These are phyloP conservation scores for Colletotrichum limetticola DNA, from an alignment of 2,329 filamentous ascomycete genomes.

Conservation along the genomic window DNA sequence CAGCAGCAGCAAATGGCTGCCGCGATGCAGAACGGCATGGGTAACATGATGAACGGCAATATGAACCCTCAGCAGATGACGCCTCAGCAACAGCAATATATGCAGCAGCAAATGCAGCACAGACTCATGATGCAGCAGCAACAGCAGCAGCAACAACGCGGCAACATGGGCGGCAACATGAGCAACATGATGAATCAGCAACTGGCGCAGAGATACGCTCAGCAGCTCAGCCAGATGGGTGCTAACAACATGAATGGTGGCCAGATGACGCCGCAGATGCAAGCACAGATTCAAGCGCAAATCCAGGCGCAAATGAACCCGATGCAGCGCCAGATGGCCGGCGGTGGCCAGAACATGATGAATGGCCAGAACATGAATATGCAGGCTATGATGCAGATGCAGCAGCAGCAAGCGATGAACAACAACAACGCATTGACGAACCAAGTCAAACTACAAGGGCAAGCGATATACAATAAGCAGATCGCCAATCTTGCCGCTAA, in stretches of 20 bases:
- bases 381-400: slow-evolving; percentile 50
- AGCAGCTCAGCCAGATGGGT: slow-evolving; percentile 55
- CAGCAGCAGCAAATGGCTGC: slow-evolving; percentile 52
- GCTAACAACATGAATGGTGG: slow-evolving; percentile 42
- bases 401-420: slow-evolving; percentile 51
- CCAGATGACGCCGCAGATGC: slow-evolving; percentile 51
- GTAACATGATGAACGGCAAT: slow-evolving; percentile 46
- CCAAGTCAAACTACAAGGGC: slow-evolving; percentile 49
- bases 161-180: slow-evolving; percentile 42
- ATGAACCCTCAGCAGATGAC: slow-evolving; percentile 47
- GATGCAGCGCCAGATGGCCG: slow-evolving; percentile 48
- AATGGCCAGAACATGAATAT: slow-evolving; percentile 51
- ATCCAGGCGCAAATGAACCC: slow-evolving; percentile 50
- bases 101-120: slow-evolving; percentile 40
- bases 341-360: slow-evolving; percentile 52
- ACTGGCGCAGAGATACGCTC: slow-evolving; percentile 55
- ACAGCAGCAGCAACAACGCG: slow-evolving; percentile 48
- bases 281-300: slow-evolving; percentile 44
- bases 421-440: slow-evolving; percentile 36
- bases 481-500: slow-evolving; percentile 47
- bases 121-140: slow-evolving; percentile 38
- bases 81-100: slow-evolving; percentile 28
- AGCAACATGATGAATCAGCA: slow-evolving; percentile 55
- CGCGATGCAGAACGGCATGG: slow-evolving; percentile 50
- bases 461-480: slow-evolving; percentile 52